Evolutionary conservation across 805 yeast species (phyloP).

Genomic region (Starmerella sirachaensis): DNA sequence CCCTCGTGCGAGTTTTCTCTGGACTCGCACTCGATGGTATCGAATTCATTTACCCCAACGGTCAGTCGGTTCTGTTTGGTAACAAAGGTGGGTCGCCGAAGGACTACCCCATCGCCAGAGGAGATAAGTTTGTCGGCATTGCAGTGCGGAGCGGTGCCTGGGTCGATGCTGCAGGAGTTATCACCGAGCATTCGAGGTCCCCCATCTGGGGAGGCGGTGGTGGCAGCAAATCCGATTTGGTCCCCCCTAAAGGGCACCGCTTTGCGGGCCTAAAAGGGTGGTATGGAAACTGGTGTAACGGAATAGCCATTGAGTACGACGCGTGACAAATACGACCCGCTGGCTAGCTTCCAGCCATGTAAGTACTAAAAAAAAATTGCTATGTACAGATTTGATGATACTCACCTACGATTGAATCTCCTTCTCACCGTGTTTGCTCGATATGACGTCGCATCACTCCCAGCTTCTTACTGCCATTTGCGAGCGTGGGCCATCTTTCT

Average conservation of each 20-base stretch:
- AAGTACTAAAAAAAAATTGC: neutral
- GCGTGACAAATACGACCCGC: too few relatives aligned
- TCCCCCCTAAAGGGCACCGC: constrained; percentile 50
- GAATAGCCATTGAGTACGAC: constrained; percentile 53
- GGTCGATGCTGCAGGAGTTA: constrained; percentile 76
- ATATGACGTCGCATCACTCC: too few relatives aligned
- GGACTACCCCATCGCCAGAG: constrained; percentile 41
- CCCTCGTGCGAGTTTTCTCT: constrained; percentile 49
- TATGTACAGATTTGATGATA: neutral
- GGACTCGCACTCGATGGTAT: constrained; percentile 80
- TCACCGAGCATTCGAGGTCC: constrained; percentile 36
- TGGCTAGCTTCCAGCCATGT: neutral
- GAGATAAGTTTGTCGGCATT: constrained; percentile 51
- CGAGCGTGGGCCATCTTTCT: constrained; percentile 25
- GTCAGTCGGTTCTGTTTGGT: constrained; percentile 28
- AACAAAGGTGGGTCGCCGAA: constrained; percentile 32
- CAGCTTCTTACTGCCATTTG: constrained; percentile 19
- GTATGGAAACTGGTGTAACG: constrained; percentile 58
- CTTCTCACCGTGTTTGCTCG: too few relatives aligned
- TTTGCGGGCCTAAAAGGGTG: constrained; percentile 66
- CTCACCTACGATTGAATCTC: too few relatives aligned
- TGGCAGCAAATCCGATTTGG: constrained; percentile 52
- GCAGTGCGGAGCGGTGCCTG: constrained; percentile 67
- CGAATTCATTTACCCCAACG: constrained; percentile 35
- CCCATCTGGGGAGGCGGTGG: constrained; percentile 52